A percentile compares a stretch with the other conserved stretches of the same genome.
Evolutionary conservation across 2,329 filamentous ascomycete species (phyloP).

Genomic region (Colletotrichum plurivorum): DNA sequence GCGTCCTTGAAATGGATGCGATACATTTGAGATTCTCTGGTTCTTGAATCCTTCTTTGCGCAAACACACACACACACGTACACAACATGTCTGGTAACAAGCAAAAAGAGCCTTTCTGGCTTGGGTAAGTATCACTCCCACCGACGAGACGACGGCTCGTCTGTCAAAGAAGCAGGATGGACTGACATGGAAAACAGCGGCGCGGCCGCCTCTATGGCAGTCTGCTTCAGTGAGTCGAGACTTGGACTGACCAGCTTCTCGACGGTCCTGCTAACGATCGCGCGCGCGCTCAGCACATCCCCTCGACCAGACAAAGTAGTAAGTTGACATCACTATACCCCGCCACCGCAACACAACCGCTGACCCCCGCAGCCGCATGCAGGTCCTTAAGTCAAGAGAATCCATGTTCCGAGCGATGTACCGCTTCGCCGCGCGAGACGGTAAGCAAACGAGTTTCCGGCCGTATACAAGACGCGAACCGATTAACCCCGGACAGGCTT

Average conservation of each 20-base stretch:
- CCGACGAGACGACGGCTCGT: fast-evolving
- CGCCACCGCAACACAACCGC: background rate
- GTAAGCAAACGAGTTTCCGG: constrained; percentile 41
- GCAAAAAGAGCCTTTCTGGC: constrained; percentile 60
- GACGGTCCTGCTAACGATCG: background rate
- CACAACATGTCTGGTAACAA: constrained; percentile 39
- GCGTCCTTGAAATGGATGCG: background rate
- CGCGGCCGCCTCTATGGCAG: constrained; percentile 60
- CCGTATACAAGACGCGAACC: background rate
- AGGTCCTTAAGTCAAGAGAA: constrained; percentile 56
- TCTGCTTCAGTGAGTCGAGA: constrained; percentile 57
- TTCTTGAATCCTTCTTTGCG: background rate
- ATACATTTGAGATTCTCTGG: too few relatives aligned
- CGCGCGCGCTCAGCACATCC: constrained; percentile 53
- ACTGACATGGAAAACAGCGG: constrained; percentile 48
- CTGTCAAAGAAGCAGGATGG: background rate
- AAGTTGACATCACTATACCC: constrained; percentile 21
- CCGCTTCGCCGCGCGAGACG: constrained; percentile 56
- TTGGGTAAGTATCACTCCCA: constrained; percentile 51
- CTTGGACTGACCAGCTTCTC: background rate
- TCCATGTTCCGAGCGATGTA: constrained; percentile 56
- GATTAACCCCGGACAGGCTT: constrained; percentile 48
- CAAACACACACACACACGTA: background rate
- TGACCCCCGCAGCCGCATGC: constrained; percentile 54
- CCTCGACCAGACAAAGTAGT: constrained; percentile 62